These are phyloP conservation scores for Trypanosoma lewisi DNA, from an alignment of 208 protist species.

Conservation along the genomic window DNA sequence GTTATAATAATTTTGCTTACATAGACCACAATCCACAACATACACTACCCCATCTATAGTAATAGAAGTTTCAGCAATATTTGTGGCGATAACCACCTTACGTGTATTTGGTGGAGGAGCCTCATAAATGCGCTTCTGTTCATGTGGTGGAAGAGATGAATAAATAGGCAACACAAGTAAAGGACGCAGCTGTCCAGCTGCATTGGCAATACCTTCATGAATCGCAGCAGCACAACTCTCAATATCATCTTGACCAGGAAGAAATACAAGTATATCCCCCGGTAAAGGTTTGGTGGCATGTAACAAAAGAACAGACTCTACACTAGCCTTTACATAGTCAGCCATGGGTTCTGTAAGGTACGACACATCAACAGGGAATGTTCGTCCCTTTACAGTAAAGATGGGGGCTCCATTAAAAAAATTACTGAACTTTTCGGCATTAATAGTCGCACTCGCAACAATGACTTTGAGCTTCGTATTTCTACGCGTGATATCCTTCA, in stretches of 20 bases:
- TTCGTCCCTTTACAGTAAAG: conserved; percentile 96
- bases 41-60: conserved; percentile 99
- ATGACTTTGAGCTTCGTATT: conserved; percentile 95
- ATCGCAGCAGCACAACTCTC: conserved; percentile 77
- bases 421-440: conserved; percentile 96
- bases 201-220: conserved; percentile 48
- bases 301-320: conserved; percentile 92
- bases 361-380: conserved; percentile 96
- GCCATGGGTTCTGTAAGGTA: conserved; percentile 91
- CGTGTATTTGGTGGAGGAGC: conserved; percentile 82
- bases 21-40: conserved; percentile 98
- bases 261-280: conserved; percentile 99
- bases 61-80: conserved; percentile 99
- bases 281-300: conserved; percentile 84
- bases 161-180: conserved; percentile 97
- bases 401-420: conserved; percentile 96
- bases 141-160: conserved; percentile 96
- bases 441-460: conserved; percentile 98
- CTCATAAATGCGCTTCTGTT: conserved; percentile 99
- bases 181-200: conserved; percentile 66
- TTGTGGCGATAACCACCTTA: conserved; percentile 99
- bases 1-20: conserved; percentile 98
- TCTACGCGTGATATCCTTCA: conserved; percentile 75
- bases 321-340: conserved; percentile 98
- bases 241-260: conserved; percentile 99